Percentiles rank a stretch among this genome's conserved stretches.
Conservation (phyloP, 2,329 filamentous ascomycete genomes). For the Gaeumannomyces sp. region DNA sequence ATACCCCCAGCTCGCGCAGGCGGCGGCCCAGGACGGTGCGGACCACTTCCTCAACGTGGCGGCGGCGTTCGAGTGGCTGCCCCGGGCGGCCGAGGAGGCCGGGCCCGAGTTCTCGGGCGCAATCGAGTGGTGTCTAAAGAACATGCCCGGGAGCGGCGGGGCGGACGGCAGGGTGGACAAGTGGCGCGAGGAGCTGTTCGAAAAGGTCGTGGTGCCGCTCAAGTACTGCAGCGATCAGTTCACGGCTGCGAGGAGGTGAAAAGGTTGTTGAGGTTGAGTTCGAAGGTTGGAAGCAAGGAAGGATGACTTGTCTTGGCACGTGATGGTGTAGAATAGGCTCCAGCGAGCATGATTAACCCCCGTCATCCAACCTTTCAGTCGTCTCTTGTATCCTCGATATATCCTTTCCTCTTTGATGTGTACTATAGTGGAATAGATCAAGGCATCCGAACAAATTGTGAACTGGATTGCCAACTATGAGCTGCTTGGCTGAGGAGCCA, state of each 20-base stretch:
- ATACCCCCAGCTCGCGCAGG: background rate
- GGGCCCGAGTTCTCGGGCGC: conserved; percentile 1
- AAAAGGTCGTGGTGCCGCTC: background rate
- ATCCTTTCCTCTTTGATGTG: no score
- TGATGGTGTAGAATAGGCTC: background rate
- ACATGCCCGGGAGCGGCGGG: background rate
- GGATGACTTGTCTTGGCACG: background rate
- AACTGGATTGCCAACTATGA: no score
- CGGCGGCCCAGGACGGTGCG: background rate
- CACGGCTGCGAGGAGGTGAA: background rate
- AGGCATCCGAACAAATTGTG: no score
- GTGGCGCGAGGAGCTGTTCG: background rate
- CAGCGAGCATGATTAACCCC: no score
- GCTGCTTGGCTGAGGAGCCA: no score
- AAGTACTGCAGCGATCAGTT: background rate
- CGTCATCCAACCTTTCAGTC: no score
- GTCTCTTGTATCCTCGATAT: no score
- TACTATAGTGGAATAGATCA: no score
- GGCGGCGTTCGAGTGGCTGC: background rate
- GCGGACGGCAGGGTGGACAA: background rate
- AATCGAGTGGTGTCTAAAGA: background rate
- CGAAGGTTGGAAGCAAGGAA: background rate
- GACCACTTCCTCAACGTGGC: background rate
- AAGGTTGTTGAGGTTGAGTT: background rate
- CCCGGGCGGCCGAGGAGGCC: background rate